Percentiles rank a stretch among this genome's conserved stretches.
Conservation (phyloP, 305 asterid species). For the Stenogyne calaminthoides region DNA sequence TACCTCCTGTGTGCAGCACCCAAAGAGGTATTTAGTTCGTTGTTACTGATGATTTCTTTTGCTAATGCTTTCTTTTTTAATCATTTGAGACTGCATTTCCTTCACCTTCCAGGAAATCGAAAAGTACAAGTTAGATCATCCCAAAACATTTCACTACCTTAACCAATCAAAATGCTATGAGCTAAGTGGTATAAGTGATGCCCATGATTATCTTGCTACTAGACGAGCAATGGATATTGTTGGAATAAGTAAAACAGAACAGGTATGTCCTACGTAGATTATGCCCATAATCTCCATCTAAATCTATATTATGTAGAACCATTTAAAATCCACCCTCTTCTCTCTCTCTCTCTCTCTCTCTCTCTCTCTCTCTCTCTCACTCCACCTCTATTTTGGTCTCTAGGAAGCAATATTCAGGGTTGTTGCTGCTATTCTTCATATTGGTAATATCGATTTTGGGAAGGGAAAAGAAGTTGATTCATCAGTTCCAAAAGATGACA, state of each 20-base stretch:
- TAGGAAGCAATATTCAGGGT: conserved; percentile 99
- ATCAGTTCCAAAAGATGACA: conserved; percentile 78
- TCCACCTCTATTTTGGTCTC: conserved; percentile 32
- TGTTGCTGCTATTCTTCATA: conserved; percentile 92
- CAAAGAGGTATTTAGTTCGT: conserved; percentile 61
- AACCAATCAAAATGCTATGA: conserved; percentile 94
- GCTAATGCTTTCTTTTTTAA: conserved; percentile 22
- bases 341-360: conserved; percentile 21
- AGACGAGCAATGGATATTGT: conserved; percentile 98
- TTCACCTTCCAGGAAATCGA: conserved; percentile 73
- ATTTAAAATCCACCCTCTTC: neutral
- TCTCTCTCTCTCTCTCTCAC: neutral
- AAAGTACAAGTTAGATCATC: conserved; percentile 77
- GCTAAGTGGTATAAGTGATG: conserved; percentile 83
- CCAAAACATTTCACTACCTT: conserved; percentile 90
- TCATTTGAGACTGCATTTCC: conserved; percentile 28
- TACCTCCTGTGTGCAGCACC: conserved; percentile 99
- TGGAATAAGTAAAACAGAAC: conserved; percentile 87
- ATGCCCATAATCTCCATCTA: conserved; percentile 9
- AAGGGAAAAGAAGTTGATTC: conserved; percentile 95
- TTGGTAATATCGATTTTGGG: conserved; percentile 88
- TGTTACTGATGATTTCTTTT: conserved; percentile 26
- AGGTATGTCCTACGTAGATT: conserved; percentile 48
- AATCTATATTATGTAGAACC: conserved; percentile 10
- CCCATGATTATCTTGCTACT: conserved; percentile 91